Base-by-base conservation (phyloP, 2,329 filamentous ascomycete species). In the Ophiostoma australiae region DNA sequence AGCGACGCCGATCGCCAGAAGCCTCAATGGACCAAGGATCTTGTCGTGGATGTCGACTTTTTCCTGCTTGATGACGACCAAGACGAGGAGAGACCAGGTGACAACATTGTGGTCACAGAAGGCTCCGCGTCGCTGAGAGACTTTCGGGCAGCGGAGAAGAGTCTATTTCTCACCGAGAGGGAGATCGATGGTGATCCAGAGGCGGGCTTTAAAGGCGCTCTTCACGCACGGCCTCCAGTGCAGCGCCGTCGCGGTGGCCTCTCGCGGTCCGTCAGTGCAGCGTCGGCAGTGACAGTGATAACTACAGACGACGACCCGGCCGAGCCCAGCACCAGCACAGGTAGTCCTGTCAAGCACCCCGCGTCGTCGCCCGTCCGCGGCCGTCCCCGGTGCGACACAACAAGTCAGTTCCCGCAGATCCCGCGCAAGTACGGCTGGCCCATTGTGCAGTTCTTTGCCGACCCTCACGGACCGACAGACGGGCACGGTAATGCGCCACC, bases 361-460 rank as follows among this genome's bases (percentile, higher is more conserved):
- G 58, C 58, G 6, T 33, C 58, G 58, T 33, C 58, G 15, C 58
- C 58, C 27, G 10, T 63, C 27, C 58, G 23, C 5, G 3, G 23
- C 13, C n/a, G 15, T 7, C 5, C 27, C 6, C 17, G 7, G 15
- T 8, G 33, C 27, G 11, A 17, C 13, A 31, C 3, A 17, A 17
- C 27, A 17, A 31, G 58, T 5, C 27, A 13, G 7, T 6, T 4
- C 11, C 23, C n/a, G 7, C 13, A 17, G 27, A 3, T 27, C 27
- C 5, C 15, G 58, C 58, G 58, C 58, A 63, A 31, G 41, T 58
- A 65, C 23, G 68, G 71, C 23, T 72, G 71, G 71, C 71, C 71
- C 7, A 69, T 72, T 65, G 71, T 72, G 58, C 70, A 31, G 8
- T 71, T 75, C 0, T 90, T 89, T 72, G 78, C 82, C 37, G 86